Evolutionary conservation across 225 moss, liverwort and hornwort species (phyloP), one percentile per base, ranked within the genome.

Genomic region (Polytrichum commune): DNA sequence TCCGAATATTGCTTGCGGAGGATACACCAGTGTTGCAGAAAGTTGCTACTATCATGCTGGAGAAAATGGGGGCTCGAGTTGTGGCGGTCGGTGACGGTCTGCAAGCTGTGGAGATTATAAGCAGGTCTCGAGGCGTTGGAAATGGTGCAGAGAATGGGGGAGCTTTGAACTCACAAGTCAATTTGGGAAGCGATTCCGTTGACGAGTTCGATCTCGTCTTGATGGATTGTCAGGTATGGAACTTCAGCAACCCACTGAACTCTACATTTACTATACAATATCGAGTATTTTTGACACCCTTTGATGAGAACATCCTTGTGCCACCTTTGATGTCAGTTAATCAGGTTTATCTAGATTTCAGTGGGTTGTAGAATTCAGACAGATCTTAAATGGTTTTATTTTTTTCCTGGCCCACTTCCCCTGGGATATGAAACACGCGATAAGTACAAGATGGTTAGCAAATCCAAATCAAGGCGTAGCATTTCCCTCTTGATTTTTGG

Each of bases 141-240:
- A 28, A 6, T 33, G 32, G 57, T 22, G 68, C 24, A 28, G 74
- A 62, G 19, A 6, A n/a, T 72, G 69, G 65, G 57, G 35, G 57
- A 24, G 35, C 30, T 8, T 58, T 74, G 27, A 38, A 29, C 5
- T 63, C 78, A 28, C 28, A 7, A 54, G 18, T 27, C 9, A 46
- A 69, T 2, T 65, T 19, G 18, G 13, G 60, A 22, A 26, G 62
- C 6, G 62, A 33, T 10, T 57, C 62, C 4, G 66, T 68, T 35
- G 83, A 81, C 5, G 64, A 75, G 58, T 91, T 90, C 68, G 91
- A 95, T 77, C 82, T 95, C 5, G 88, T 96, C 60, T 89, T 96
- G 16, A 96, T 96, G 96, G 96, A 96, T 71, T 96, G 96, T 68
- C 93, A 93, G 90, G 96, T 96, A 69, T 68, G 54, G 46, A n/a